Evolutionary conservation across 2,329 filamentous ascomycete genomes (phyloP), one percentile per base, ranked within the genome.

Genomic region (Juglanconis oblonga): DNA sequence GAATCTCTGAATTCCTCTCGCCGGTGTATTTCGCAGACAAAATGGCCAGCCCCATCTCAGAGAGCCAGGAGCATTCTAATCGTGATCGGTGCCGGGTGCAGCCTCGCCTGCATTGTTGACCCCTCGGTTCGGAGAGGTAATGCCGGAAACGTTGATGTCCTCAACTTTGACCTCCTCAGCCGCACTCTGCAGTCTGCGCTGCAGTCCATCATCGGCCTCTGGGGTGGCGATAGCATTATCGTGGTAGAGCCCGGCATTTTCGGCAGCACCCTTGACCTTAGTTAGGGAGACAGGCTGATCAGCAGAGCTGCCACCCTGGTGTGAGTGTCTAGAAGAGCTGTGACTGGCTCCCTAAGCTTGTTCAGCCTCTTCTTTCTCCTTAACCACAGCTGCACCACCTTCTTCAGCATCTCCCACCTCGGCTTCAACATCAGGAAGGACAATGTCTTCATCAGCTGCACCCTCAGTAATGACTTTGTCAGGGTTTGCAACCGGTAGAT

Each of bases 401-500:
- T 7, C 51, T 3, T 32, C 47, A 13, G 49, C 57, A 49, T 24
- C 57, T 7, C 3, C 38, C 13, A 44, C 45, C 13, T 47, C 60
- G 35, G 36, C 29, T n/a, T 59, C 60, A 33, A 44, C 44, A 35
- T 24, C 49, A 11, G 53, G 38, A 14, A 42, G 11, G 6, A 13
- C n/a, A 11, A 42, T 11, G 38, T 42, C 60, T 8, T 9, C 50
- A 32, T 32, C 54, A 2, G 40, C 54, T 24, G 40, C 31, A 4
- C 13, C 47, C 5, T 24, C 55, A 1, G 36, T 13, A 6, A 17
- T 38, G 14, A 53, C 52, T 0, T 13, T 29, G 31, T 50, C 31
- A 5, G 36, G 32, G 10, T 59, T 53, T 6, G 38, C 31, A 2
- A 68, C 67, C 55, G 69, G 69, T 42, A 65, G 24, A 2, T 24